A percentile compares a stretch with the other conserved stretches of the same genome.
phyloP scores from a whole-genome alignment of 2,329 filamentous ascomycete species.

The Cladosporium sp. region DNA sequence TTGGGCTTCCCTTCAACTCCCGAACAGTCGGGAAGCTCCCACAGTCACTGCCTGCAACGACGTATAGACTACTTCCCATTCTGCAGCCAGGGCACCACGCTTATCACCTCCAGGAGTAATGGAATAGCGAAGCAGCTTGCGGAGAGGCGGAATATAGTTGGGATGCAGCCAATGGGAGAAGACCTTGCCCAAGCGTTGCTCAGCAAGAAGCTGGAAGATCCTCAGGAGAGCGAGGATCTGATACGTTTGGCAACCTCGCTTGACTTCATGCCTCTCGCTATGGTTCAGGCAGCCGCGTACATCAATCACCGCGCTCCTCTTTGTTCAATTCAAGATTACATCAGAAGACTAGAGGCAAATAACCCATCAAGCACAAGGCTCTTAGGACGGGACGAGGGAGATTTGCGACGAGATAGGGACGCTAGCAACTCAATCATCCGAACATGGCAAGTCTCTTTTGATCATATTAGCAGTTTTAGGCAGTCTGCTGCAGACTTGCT shows the following conservation, averaged over 20 bases:
- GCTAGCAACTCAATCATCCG: conserved; percentile 9
- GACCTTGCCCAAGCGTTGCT: conserved; percentile 20
- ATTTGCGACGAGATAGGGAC: conserved; percentile 1
- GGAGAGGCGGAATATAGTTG: conserved; percentile 15
- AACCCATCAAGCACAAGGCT: conserved; percentile 16
- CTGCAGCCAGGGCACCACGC: conserved; percentile 17
- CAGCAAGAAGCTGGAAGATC: not conserved
- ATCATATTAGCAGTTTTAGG: conserved; percentile 13
- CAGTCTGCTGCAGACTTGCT: conserved; percentile 37
- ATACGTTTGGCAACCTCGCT: conserved; percentile 19
- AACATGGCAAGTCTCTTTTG: conserved; percentile 17
- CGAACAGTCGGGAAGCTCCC: not conserved
- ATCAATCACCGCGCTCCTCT: conserved; percentile 25
- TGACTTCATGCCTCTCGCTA: conserved; percentile 31
- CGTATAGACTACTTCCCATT: conserved; percentile 14
- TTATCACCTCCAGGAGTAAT: conserved; percentile 18
- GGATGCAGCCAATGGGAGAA: conserved; percentile 14
- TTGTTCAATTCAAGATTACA: conserved; percentile 34
- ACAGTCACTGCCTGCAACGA: not conserved
- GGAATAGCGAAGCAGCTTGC: conserved; percentile 10
- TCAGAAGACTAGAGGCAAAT: conserved; percentile 32
- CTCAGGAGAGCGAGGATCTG: not conserved
- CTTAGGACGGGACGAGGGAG: not conserved
- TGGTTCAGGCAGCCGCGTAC: conserved; percentile 30
- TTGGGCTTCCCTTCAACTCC: not conserved